Percentiles rank a stretch among this genome's conserved stretches.
These are phyloP conservation scores for Nemophila menziesii DNA, from an alignment of 257 asterid species.

Conservation along the genomic window DNA sequence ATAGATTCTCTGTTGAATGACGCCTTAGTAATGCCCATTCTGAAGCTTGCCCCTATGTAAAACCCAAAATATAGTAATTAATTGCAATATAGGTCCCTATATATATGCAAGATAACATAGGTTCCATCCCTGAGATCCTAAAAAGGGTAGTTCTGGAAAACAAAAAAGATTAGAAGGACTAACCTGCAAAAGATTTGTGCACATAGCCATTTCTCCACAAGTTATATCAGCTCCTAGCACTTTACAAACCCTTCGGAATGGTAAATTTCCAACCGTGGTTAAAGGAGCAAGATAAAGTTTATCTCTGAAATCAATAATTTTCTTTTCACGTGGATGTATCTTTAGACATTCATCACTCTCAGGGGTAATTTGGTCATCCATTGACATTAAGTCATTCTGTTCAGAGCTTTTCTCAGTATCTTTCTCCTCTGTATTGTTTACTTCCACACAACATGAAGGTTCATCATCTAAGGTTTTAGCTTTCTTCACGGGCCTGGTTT, in stretches of 20 bases:
- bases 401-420: constrained; percentile 17
- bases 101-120: too few species aligned
- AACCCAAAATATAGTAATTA: neutral
- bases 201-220: constrained; percentile 99
- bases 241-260: constrained; percentile 90
- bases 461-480: constrained; percentile 46
- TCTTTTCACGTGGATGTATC: constrained; percentile 73
- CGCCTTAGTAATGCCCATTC: constrained; percentile 99
- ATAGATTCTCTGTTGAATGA: constrained; percentile 76
- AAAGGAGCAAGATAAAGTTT: constrained; percentile 93
- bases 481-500: constrained; percentile 60
- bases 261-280: constrained; percentile 88
- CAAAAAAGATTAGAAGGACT: neutral
- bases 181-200: constrained; percentile 94
- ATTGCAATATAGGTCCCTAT: neutral
- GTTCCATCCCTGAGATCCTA: neutral
- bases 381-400: constrained; percentile 17
- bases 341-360: constrained; percentile 70
- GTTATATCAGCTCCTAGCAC: constrained; percentile 92
- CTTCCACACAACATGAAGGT: constrained; percentile 2
- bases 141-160: neutral
- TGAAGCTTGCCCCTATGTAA: constrained; percentile 83
- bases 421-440: constrained; percentile 4
- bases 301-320: constrained; percentile 76
- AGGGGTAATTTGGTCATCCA: constrained; percentile 13